Percentiles rank a stretch among this genome's conserved stretches.
Conservation (phyloP, 2,329 filamentous ascomycete genomes). For the Aspergillus latus region DNA sequence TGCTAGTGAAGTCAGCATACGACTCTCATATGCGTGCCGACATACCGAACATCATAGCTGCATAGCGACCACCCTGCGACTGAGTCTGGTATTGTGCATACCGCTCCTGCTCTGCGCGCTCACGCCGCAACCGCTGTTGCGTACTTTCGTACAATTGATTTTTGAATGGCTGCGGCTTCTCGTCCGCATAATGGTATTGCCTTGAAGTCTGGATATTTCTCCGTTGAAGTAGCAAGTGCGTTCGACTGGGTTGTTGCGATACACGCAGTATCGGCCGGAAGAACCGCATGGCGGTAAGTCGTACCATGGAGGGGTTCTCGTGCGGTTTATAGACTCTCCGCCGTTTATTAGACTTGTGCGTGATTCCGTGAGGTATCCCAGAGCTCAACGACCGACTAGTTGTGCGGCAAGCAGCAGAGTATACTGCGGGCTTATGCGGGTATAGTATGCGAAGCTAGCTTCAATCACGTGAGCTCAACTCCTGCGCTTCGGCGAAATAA, state of each 20-base stretch:
- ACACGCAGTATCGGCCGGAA: not conserved
- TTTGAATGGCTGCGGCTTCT: slow-evolving; percentile 53
- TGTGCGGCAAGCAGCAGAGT: too few relatives aligned
- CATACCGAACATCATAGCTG: slow-evolving; percentile 40
- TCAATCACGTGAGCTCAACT: too few relatives aligned
- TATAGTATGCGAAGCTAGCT: too few relatives aligned
- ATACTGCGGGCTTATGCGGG: too few relatives aligned
- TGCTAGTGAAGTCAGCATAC: slow-evolving; percentile 39
- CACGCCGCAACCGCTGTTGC: slow-evolving; percentile 56
- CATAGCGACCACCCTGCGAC: slow-evolving; percentile 39
- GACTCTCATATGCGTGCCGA: not conserved
- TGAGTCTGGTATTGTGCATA: slow-evolving; percentile 48
- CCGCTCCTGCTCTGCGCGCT: slow-evolving; percentile 56
- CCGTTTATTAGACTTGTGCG: too few relatives aligned
- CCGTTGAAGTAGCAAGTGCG: slow-evolving; percentile 14
- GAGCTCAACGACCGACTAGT: too few relatives aligned
- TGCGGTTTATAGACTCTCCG: too few relatives aligned
- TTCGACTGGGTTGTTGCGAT: slow-evolving; percentile 1
- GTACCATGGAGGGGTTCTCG: not conserved
- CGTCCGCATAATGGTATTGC: slow-evolving; percentile 21
- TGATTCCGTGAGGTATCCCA: too few relatives aligned
- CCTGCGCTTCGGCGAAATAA: not conserved
- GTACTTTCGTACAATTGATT: slow-evolving; percentile 64
- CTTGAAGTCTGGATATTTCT: slow-evolving; percentile 26
- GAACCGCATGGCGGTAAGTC: too few relatives aligned